Percentiles rank a stretch among this genome's conserved stretches.
Conservation (phyloP, 2,329 filamentous ascomycete genomes). For the Fusarium euwallaceae region DNA sequence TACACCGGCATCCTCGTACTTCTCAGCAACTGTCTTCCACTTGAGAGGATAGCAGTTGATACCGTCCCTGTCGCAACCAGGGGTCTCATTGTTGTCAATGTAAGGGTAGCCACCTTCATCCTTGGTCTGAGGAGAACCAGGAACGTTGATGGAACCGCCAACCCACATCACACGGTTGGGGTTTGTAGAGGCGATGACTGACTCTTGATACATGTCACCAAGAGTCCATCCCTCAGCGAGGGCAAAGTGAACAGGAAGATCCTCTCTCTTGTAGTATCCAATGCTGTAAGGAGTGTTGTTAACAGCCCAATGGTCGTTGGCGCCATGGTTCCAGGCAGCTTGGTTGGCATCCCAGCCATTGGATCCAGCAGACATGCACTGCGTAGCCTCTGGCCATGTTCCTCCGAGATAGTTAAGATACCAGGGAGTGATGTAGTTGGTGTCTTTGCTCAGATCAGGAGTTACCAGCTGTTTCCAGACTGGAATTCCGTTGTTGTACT, state of each 20-base stretch:
- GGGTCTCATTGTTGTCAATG: slow-evolving; percentile 65
- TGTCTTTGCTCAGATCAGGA: neutral
- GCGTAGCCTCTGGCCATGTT: slow-evolving; percentile 63
- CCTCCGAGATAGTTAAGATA: slow-evolving; percentile 68
- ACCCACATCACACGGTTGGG: slow-evolving; percentile 66
- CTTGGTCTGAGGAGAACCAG: slow-evolving; percentile 50
- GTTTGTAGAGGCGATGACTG: slow-evolving; percentile 64
- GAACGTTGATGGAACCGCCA: slow-evolving; percentile 65
- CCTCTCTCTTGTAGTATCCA: slow-evolving; percentile 63
- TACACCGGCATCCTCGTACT: slow-evolving; percentile 61
- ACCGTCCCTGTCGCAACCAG: slow-evolving; percentile 56
- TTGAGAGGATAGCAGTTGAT: slow-evolving; percentile 67
- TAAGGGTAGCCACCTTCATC: slow-evolving; percentile 47
- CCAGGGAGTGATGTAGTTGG: slow-evolving; percentile 59
- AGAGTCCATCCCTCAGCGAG: slow-evolving; percentile 68
- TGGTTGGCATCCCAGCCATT: slow-evolving; percentile 68
- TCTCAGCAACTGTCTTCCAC: slow-evolving; percentile 65
- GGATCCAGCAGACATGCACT: slow-evolving; percentile 65
- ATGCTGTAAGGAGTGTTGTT: slow-evolving; percentile 68
- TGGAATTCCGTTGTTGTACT: slow-evolving; percentile 42
- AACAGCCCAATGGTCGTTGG: slow-evolving; percentile 66
- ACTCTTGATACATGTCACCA: slow-evolving; percentile 69
- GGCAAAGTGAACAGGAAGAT: slow-evolving; percentile 67
- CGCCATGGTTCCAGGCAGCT: slow-evolving; percentile 61
- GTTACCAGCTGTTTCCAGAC: slow-evolving; percentile 1